These are phyloP conservation scores for Austroboletus niveus DNA, from an alignment of 1,284 basidiomycete species.

Conservation along the genomic window DNA sequence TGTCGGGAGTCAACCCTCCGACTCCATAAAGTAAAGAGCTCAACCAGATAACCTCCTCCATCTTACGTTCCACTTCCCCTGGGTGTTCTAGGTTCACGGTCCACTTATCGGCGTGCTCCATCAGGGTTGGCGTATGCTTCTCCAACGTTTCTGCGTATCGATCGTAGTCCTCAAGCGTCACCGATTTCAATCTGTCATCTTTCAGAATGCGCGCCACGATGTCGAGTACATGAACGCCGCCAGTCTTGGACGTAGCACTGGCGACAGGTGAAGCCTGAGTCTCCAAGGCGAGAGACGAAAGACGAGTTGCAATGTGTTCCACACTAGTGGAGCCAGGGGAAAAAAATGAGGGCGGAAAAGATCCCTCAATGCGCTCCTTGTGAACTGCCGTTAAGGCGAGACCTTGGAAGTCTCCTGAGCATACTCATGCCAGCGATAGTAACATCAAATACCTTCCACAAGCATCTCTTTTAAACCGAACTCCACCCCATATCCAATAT, in stretches of 20 bases:
- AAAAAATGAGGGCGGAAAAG: constrained; percentile 23
- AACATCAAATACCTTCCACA: constrained; percentile 24
- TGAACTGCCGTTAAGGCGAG: constrained; percentile 25
- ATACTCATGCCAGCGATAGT: not conserved
- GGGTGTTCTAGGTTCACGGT: constrained; percentile 24
- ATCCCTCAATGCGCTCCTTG: constrained; percentile 2
- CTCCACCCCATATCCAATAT: constrained; percentile 30
- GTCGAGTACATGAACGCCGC: constrained; percentile 26
- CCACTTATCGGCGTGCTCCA: constrained; percentile 26
- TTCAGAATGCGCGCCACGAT: constrained; percentile 27
- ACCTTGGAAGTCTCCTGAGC: constrained; percentile 15
- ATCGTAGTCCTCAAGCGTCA: not conserved
- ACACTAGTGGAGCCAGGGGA: not conserved
- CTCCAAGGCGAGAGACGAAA: constrained; percentile 16
- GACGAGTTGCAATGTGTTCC: not conserved
- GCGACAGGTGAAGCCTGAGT: too few relatives aligned
- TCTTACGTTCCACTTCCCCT: constrained; percentile 39
- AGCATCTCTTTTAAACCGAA: constrained; percentile 33
- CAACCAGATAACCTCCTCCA: constrained; percentile 49
- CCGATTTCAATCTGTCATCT: constrained; percentile 17
- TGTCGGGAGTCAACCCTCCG: constrained; percentile 37
- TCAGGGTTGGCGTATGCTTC: constrained; percentile 5
- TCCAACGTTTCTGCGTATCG: constrained; percentile 1
- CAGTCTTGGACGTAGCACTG: constrained; percentile 2
- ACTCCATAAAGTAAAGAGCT: constrained; percentile 42